phyloP scores from a whole-genome alignment of 169 alveolate species.

The Eimeria tenella region DNA sequence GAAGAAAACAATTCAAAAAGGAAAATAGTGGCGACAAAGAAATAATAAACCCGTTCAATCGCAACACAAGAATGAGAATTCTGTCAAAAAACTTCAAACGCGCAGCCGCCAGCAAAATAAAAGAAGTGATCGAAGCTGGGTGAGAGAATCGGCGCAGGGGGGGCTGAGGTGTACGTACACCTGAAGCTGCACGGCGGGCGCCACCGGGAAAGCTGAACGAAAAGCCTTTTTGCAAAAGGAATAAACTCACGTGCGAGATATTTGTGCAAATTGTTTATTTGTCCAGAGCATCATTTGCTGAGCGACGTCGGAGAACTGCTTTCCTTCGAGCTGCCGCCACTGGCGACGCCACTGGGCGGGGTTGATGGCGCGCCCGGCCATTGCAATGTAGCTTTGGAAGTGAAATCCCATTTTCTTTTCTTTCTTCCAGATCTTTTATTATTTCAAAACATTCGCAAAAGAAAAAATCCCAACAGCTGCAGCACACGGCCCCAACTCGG shows the following conservation, averaged over 20 bases:
- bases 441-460: not conserved
- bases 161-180: not conserved
- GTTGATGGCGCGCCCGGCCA: constrained; percentile 72
- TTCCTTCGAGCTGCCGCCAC: constrained; percentile 31
- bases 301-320: not conserved
- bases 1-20: not conserved
- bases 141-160: not conserved
- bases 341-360: constrained; percentile 59
- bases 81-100: not conserved
- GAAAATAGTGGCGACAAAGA: not conserved
- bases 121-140: not conserved
- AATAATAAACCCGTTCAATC: not conserved
- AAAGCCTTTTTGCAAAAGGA: not conserved
- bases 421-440: not conserved
- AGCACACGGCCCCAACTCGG: too few species aligned
- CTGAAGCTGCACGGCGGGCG: not conserved
- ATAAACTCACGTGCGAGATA: constrained; percentile 32
- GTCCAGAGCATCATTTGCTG: constrained; percentile 12
- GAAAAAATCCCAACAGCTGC: not conserved
- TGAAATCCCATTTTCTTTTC: constrained; percentile 55
- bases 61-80: not conserved
- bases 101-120: not conserved
- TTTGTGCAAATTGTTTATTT: constrained; percentile 67
- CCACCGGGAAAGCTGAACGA: not conserved
- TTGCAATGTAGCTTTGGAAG: constrained; percentile 51